Evolutionary conservation across 495 filamentous ascomycete genomes (phyloP).

Genomic region (Lophiotrema nucula): DNA sequence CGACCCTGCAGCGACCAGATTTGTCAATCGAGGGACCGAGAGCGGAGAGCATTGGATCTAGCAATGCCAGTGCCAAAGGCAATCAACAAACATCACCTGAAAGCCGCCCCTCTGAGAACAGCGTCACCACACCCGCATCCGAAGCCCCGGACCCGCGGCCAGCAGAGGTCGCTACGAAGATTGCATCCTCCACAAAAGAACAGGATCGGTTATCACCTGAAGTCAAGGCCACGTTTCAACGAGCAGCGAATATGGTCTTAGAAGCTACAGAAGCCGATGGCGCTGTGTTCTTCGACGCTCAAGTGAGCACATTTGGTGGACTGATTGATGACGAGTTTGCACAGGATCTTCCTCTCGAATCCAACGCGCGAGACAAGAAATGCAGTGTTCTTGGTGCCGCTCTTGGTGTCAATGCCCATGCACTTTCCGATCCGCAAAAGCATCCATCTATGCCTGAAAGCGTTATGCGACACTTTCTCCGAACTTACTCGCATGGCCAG

Average conservation of each 20-base stretch:
- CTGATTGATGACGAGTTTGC: constrained; percentile 24
- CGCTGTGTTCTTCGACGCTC: constrained; percentile 29
- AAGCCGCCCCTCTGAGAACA: neutral
- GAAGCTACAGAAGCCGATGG: constrained; percentile 31
- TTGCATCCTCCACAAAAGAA: constrained; percentile 14
- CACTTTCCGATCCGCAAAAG: constrained; percentile 17
- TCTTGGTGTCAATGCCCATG: constrained; percentile 45
- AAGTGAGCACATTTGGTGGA: constrained; percentile 30
- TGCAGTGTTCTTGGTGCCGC: constrained; percentile 31
- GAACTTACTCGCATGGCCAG: constrained; percentile 61
- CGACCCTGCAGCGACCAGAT: neutral
- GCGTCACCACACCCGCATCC: constrained; percentile 7
- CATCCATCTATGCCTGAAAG: constrained; percentile 37
- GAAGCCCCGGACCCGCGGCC: neutral
- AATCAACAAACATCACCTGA: constrained; percentile 3
- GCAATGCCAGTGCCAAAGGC: constrained; percentile 4
- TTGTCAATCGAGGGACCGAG: neutral
- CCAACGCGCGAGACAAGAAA: constrained; percentile 18
- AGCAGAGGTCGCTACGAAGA: constrained; percentile 3
- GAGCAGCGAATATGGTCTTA: constrained; percentile 25
- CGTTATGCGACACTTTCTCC: constrained; percentile 54
- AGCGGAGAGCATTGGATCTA: constrained; percentile 10
- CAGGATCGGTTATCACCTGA: constrained; percentile 17
- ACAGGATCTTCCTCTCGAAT: neutral
- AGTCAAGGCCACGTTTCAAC: constrained; percentile 19